Evolutionary conservation across 805 yeast species (phyloP).

Genomic region (Candida vaughaniae): DNA sequence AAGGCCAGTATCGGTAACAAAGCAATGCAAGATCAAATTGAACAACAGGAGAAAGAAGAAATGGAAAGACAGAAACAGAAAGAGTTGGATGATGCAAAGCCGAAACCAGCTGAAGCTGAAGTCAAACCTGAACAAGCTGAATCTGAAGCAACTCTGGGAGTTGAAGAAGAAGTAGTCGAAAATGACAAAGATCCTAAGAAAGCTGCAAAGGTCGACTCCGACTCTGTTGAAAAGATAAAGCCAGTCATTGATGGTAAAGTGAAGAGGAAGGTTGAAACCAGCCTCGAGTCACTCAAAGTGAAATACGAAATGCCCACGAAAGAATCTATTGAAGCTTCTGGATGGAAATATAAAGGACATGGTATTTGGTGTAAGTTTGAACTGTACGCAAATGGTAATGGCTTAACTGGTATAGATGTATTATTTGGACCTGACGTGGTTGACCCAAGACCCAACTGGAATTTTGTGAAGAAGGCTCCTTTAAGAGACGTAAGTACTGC

Average conservation of each 20-base stretch:
- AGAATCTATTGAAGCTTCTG: constrained; percentile 34
- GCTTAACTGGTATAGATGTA: constrained; percentile 62
- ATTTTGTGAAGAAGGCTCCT: constrained; percentile 25
- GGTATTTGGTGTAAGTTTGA: constrained; percentile 67
- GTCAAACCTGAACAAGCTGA: constrained; percentile 3
- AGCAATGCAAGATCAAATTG: constrained; percentile 7
- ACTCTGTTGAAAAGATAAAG: background rate
- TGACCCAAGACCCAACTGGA: constrained; percentile 80
- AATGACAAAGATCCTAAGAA: background rate
- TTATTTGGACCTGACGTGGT: constrained; percentile 71
- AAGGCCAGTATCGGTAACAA: constrained; percentile 15
- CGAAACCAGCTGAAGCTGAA: constrained; percentile 8
- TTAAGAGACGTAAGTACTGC: constrained; percentile 21
- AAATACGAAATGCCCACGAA: constrained; percentile 28
- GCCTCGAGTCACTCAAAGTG: constrained; percentile 8
- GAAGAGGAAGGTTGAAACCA: constrained; percentile 10
- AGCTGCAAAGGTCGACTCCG: background rate
- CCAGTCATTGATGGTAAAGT: background rate
- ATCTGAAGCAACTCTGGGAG: constrained; percentile 6
- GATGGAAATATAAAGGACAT: constrained; percentile 47
- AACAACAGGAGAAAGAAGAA: constrained; percentile 9
- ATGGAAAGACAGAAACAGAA: constrained; percentile 4
- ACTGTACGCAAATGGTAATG: constrained; percentile 25
- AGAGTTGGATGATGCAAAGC: constrained; percentile 6
- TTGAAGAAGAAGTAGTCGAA: background rate